Conservation (phyloP, 305 asterid genomes). For the Fraxinus velutina region DNA sequence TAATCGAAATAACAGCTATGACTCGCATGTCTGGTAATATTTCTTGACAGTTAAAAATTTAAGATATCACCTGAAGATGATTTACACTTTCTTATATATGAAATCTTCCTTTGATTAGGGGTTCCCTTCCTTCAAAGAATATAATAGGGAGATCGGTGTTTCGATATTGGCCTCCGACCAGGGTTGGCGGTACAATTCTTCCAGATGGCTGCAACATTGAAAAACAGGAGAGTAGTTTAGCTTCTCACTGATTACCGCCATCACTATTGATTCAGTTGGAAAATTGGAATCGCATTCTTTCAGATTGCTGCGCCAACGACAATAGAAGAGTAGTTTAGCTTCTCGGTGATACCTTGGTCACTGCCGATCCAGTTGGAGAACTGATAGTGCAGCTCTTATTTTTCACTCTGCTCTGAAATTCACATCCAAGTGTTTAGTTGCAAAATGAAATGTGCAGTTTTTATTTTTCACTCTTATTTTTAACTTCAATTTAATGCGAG, state of each 20-base stretch:
- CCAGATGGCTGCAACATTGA: conserved; percentile 61
- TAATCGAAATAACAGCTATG: conserved; percentile 93
- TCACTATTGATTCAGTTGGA: background rate
- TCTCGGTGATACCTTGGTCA: background rate
- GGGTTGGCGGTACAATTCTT: conserved; percentile 68
- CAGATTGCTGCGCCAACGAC: background rate
- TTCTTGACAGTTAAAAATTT: conserved; percentile 14
- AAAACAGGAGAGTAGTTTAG: conserved; percentile 38
- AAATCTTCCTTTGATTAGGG: conserved; percentile 43
- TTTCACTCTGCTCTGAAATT: background rate
- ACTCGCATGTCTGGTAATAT: conserved; percentile 90
- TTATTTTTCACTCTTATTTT: background rate
- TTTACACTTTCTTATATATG: conserved; percentile 13
- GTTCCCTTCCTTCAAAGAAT: conserved; percentile 84
- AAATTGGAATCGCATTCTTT: background rate
- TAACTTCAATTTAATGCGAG: background rate
- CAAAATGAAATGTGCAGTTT: background rate
- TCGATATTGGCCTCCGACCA: conserved; percentile 87
- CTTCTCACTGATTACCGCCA: conserved; percentile 34
- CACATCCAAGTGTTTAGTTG: background rate
- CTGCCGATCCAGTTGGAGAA: background rate
- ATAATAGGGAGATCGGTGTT: conserved; percentile 82
- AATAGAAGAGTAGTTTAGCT: background rate
- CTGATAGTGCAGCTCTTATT: background rate
- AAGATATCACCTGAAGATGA: background rate